phyloP scores from a whole-genome alignment of 148 eudicot genomes.

The Dianthus caryophyllus region DNA sequence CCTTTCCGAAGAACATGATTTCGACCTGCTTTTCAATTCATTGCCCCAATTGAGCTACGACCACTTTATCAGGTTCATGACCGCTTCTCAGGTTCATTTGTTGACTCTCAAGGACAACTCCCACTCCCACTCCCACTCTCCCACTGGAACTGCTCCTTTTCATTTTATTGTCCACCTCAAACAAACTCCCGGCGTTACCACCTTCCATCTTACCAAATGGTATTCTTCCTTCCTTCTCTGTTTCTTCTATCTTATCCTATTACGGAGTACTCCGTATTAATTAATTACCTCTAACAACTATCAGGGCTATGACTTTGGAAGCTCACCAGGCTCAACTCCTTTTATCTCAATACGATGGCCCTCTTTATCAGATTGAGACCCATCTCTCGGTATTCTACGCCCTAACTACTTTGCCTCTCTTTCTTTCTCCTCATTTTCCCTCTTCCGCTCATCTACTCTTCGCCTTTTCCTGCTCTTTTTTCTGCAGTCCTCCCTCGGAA shows the following conservation, averaged over 20 bases:
- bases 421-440: too few relatives aligned
- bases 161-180: conserved; percentile 78
- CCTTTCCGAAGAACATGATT: conserved; percentile 72
- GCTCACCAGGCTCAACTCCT: conserved; percentile 42
- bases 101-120: conserved; percentile 50
- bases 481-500: conserved; percentile 70
- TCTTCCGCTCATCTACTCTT: background rate
- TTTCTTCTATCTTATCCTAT: background rate
- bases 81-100: conserved; percentile 57
- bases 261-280: too few relatives aligned
- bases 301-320: conserved; percentile 74
- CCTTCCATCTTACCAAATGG: conserved; percentile 74
- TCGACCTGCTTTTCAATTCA: conserved; percentile 42
- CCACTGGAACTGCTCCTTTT: conserved; percentile 32
- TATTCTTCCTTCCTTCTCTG: conserved; percentile 18
- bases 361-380: conserved; percentile 62
- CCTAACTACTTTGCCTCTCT: background rate
- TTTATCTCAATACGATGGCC: conserved; percentile 55
- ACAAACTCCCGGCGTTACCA: conserved; percentile 66
- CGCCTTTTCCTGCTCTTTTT: conserved; percentile 1
- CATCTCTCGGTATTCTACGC: conserved; percentile 45
- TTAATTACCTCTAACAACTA: too few relatives aligned
- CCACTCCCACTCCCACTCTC: too few relatives aligned
- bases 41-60: conserved; percentile 61
- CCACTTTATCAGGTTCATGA: conserved; percentile 52